Percentiles rank a stretch among this genome's conserved stretches.
Evolutionary conservation across 148 eudicot genomes (phyloP).

Genomic region (Rhododendron ovatum): DNA sequence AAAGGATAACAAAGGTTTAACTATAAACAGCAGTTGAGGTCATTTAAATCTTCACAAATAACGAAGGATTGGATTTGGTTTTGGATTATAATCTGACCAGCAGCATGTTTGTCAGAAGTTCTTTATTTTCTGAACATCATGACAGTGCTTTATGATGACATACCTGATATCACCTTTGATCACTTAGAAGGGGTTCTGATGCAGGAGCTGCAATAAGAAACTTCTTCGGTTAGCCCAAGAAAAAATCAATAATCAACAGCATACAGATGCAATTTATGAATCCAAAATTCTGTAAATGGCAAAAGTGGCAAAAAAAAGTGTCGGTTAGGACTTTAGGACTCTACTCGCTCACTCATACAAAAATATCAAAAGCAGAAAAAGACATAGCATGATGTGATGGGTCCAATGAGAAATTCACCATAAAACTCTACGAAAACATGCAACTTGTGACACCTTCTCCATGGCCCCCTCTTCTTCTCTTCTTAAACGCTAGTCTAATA

Average conservation of each 20-base stretch:
- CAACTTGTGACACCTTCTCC: neutral
- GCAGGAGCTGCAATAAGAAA: slow-evolving; percentile 30
- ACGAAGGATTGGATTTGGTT: neutral
- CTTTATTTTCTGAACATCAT: neutral
- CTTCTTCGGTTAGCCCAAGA: neutral
- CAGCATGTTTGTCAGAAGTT: neutral
- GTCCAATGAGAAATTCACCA: neutral
- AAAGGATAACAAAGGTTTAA: neutral
- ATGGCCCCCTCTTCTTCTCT: neutral
- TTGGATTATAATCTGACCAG: neutral
- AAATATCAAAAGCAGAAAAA: neutral
- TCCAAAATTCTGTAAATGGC: neutral
- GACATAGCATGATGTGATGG: neutral
- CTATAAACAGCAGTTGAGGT: neutral
- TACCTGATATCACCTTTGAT: slow-evolving; percentile 18
- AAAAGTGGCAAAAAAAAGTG: neutral
- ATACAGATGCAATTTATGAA: neutral
- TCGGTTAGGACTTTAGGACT: neutral
- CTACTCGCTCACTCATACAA: neutral
- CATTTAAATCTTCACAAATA: neutral
- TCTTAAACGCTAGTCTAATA: neutral
- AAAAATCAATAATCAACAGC: neutral
- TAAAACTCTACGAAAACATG: neutral
- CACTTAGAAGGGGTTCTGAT: slow-evolving; percentile 44
- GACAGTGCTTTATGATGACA: neutral